These are phyloP conservation scores for Phanerochaete sordida DNA, from an alignment of 768 basidiomycete genomes.

Conservation along the genomic window DNA sequence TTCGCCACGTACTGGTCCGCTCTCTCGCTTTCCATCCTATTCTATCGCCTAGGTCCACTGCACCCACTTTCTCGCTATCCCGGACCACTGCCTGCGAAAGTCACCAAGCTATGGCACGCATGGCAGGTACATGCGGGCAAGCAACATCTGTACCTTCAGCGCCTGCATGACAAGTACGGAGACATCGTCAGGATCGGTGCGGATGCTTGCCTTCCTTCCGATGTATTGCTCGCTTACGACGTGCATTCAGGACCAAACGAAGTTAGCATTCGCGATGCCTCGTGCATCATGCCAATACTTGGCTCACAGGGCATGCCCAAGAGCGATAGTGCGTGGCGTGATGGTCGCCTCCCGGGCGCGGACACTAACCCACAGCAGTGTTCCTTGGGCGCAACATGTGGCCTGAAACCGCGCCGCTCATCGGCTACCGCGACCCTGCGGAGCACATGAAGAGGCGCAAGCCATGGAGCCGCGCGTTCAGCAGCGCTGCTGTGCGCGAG, in stretches of 20 bases:
- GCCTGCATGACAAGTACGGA: slow-evolving; percentile 52
- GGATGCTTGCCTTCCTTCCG: slow-evolving; percentile 10
- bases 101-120: slow-evolving; percentile 15
- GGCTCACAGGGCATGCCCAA: slow-evolving; percentile 51
- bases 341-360: too few relatives aligned
- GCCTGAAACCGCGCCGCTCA: neutral
- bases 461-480: slow-evolving; percentile 30
- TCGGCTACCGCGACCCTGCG: slow-evolving; percentile 13
- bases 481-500: slow-evolving; percentile 21
- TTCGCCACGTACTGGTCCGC: slow-evolving; percentile 28
- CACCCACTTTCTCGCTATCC: slow-evolving; percentile 24
- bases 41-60: slow-evolving; percentile 20
- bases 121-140: slow-evolving; percentile 14
- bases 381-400: slow-evolving; percentile 2
- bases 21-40: slow-evolving; percentile 14
- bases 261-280: slow-evolving; percentile 44
- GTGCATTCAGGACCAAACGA: slow-evolving; percentile 49
- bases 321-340: slow-evolving; percentile 46
- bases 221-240: neutral
- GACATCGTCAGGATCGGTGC: slow-evolving; percentile 55
- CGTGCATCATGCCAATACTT: slow-evolving; percentile 43
- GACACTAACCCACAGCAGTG: too few relatives aligned
- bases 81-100: slow-evolving; percentile 16
- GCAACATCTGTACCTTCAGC: slow-evolving; percentile 44
- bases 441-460: slow-evolving; percentile 25